Evolutionary conservation across 2,329 filamentous ascomycete species (phyloP), one percentile per base, ranked within the genome.

Genomic region (Monilinia laxa): DNA sequence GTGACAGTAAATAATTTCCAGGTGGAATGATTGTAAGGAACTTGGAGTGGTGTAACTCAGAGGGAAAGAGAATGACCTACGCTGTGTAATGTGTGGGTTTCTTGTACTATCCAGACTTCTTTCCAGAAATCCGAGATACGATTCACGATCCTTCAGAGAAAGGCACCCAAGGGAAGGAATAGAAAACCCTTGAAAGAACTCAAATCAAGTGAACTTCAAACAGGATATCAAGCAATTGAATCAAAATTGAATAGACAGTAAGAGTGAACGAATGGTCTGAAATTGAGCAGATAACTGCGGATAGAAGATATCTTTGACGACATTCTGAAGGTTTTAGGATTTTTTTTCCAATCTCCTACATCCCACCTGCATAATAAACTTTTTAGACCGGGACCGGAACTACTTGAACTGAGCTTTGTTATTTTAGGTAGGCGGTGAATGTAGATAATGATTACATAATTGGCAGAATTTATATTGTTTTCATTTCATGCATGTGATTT

Each of bases 1-100:
- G 59, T 10, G 14, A 40, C 12, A 11, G 38, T 4, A 16, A 16
- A 16, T 3, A 10, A 42, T 64, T 70, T 72, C 64, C 65, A 57
- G 67, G 72, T 73, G 72, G 73, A 73, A 73, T 72, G 60, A 70
- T 68, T 51, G 68, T 12, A 58, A n/a, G 40, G 9, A 9, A 16
- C 28, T n/a, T 6, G 9, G 2, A 14, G 25, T 35, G 7, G 40
- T 59, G 40, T 35, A 59, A 47, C 38, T 18, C 25, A 35, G 45
- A 16, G 18, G 42, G 12, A 20, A 47, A 25, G 14, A 28, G 40
- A 16, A 42, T 59, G 40, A n/a, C 56, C 20, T 59, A 5, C 11
- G 31, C n/a, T 47, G 23, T 11, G 25, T 20, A 12, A 9, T 16
- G 20, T 47, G 40, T 42, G 12, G 40, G 40, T 42, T 42, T 42